Evolutionary conservation across 345 rosid species (phyloP).

Genomic region (Camelina hispida): DNA sequence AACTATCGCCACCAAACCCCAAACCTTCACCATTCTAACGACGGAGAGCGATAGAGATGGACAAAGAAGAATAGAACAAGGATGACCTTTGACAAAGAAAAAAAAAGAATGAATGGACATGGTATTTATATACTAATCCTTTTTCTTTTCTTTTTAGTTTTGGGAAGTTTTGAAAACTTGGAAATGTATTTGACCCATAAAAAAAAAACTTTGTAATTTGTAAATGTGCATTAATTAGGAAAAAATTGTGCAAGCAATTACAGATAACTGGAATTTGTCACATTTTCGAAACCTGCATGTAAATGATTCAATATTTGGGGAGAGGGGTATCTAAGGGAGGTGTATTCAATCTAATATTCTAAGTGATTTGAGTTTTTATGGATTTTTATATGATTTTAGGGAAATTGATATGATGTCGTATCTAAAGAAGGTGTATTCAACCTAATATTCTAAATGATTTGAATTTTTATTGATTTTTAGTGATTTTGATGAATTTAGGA

Average conservation of each 20-base stretch:
- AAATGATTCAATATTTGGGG: background rate
- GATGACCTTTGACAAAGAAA: too few species aligned
- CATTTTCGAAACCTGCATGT: background rate
- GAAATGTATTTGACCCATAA: background rate
- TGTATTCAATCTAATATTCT: too few species aligned
- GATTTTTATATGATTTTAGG: too few species aligned
- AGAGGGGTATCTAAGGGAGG: too few species aligned
- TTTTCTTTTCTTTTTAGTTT: background rate
- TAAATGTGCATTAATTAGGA: background rate
- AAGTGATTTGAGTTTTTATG: too few species aligned
- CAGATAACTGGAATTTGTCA: background rate
- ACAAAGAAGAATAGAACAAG: background rate
- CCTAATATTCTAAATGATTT: too few species aligned
- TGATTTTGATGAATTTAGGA: too few species aligned
- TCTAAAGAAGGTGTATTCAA: too few species aligned
- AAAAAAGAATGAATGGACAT: background rate
- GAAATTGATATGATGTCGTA: too few species aligned
- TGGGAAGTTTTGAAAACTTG: background rate
- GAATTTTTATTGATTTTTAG: too few species aligned
- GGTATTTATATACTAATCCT: background rate
- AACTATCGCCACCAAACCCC: conserved; percentile 18
- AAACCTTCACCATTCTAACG: conserved; percentile 35
- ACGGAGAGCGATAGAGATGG: background rate
- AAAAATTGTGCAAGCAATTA: background rate
- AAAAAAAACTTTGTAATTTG: background rate